These are phyloP conservation scores for Coemansia sp. DNA, from an alignment of 192 early-diverging fungal species.

Conservation along the genomic window DNA sequence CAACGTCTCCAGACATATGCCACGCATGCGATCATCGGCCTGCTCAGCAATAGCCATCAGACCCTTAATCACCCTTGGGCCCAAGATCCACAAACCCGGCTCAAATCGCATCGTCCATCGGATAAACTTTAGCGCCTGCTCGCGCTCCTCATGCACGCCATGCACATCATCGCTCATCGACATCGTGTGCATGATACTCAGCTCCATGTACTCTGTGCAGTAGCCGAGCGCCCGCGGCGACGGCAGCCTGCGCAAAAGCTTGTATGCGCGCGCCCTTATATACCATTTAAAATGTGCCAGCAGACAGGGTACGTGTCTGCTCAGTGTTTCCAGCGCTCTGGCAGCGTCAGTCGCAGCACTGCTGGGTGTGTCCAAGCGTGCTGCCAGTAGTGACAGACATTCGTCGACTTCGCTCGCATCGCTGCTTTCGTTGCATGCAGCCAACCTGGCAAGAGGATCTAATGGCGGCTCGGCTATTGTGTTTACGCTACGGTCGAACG, in stretches of 20 bases:
- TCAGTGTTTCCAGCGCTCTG: conserved; percentile 10
- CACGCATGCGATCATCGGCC: conserved; percentile 53
- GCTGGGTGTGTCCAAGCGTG: conserved; percentile 18
- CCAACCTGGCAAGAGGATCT: conserved; percentile 9
- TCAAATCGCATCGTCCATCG: conserved; percentile 48
- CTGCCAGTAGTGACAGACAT: conserved; percentile 20
- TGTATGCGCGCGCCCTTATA: conserved; percentile 49
- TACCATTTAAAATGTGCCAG: conserved; percentile 49
- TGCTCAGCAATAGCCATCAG: conserved; percentile 54
- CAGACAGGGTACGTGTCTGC: conserved; percentile 35
- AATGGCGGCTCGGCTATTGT: background rate
- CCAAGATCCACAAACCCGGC: conserved; percentile 34
- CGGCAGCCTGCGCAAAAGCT: conserved; percentile 36
- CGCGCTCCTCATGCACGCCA: conserved; percentile 46
- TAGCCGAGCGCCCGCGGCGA: conserved; percentile 28
- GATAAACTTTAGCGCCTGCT: conserved; percentile 54
- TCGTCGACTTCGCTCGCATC: conserved; percentile 47
- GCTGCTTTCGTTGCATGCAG: conserved; percentile 36
- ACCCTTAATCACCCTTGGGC: conserved; percentile 35
- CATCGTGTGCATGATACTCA: conserved; percentile 44
- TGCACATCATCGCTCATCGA: conserved; percentile 38
- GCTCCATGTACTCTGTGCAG: conserved; percentile 44
- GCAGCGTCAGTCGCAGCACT: background rate
- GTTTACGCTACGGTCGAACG: background rate
- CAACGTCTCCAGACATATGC: conserved; percentile 49